These are phyloP conservation scores for Diplodia corticola DNA, from an alignment of 2,329 filamentous ascomycete species.

Conservation along the genomic window DNA sequence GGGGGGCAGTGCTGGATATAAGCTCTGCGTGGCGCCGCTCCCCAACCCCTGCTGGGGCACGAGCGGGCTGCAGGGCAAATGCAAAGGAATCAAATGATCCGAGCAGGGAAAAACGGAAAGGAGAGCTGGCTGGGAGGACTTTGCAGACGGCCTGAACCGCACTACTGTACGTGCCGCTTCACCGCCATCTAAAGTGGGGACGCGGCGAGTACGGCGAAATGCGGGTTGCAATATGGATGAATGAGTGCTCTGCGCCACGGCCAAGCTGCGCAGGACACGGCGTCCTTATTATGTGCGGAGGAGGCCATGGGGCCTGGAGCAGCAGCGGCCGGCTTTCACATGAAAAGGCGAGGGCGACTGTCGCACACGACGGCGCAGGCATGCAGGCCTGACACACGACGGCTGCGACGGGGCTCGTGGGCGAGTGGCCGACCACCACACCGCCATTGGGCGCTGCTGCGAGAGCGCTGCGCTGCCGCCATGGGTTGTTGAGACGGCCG, in stretches of 20 bases:
- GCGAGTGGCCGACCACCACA: too few relatives aligned
- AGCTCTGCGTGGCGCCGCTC: constrained; percentile 3
- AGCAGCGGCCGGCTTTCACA: constrained; percentile 14
- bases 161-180: constrained; percentile 11
- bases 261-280: not conserved
- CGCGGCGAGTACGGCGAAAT: constrained; percentile 16
- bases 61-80: constrained; percentile 17
- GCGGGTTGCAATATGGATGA: not conserved
- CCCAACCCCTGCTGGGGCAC: too few relatives aligned
- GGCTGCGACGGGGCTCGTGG: too few relatives aligned
- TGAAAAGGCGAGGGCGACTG: not conserved
- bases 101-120: constrained; percentile 13
- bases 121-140: not conserved
- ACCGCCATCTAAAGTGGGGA: constrained; percentile 22
- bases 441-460: not conserved
- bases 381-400: constrained; percentile 1
- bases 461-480: too few relatives aligned
- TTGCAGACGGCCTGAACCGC: constrained; percentile 13
- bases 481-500: not conserved
- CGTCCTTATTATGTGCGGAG: not conserved
- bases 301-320: not conserved
- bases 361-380: not conserved
- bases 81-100: constrained; percentile 14
- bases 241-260: not conserved
- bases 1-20: constrained; percentile 13